Evolutionary conservation across 176 grass and related monocot species (phyloP).

Genomic region (Bothriochloa decipiens): DNA sequence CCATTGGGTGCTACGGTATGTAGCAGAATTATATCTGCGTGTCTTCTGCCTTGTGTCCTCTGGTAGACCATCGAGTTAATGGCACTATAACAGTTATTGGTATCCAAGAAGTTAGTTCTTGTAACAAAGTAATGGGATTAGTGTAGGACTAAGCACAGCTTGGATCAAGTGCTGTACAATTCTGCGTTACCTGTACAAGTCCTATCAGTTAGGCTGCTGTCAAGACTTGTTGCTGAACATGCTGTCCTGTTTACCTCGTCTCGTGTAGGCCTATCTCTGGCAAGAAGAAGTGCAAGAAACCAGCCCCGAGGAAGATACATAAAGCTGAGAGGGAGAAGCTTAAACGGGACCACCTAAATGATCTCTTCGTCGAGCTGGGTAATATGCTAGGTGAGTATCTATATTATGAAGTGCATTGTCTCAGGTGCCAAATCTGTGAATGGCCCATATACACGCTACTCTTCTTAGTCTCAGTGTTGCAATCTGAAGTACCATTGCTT

Average conservation of each 20-base stretch:
- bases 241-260: not conserved
- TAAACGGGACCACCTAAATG: slow-evolving; percentile 80
- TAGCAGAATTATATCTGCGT: too few relatives aligned
- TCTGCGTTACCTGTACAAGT: not conserved
- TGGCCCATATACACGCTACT: not conserved
- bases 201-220: not conserved
- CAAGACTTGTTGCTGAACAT: not conserved
- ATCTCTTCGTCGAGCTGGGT: slow-evolving; percentile 65
- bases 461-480: not conserved
- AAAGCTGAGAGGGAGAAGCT: slow-evolving; percentile 92
- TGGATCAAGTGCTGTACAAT: not conserved
- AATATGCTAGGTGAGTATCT: slow-evolving; percentile 64
- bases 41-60: not conserved
- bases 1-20: not conserved
- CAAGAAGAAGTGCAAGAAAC: slow-evolving; percentile 68
- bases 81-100: not conserved
- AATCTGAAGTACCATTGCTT: not conserved
- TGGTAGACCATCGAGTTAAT: not conserved
- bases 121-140: not conserved
- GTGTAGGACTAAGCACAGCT: not conserved
- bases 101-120: not conserved
- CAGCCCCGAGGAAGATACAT: slow-evolving; percentile 60
- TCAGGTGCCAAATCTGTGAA: not conserved
- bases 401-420: not conserved
- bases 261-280: slow-evolving; percentile 46